Evolutionary conservation across 768 basidiomycete species (phyloP).

Genomic region (Boletus patriciae): DNA sequence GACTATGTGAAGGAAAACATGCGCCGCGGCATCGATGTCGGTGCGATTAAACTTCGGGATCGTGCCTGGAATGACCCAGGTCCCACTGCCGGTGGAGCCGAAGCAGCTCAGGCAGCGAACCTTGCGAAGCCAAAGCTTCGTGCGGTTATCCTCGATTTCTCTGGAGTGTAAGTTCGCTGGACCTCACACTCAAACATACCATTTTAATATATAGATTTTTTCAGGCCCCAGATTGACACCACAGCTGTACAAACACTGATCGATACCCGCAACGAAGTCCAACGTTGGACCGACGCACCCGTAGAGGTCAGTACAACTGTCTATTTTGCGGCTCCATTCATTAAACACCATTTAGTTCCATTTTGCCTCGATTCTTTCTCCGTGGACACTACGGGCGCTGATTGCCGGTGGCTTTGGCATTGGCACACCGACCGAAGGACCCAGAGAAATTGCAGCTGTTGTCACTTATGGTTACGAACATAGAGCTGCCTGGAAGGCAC

Average conservation of each 20-base stretch:
- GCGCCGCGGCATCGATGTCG: constrained; percentile 73
- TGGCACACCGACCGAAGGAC: constrained; percentile 46
- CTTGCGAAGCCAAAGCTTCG: constrained; percentile 68
- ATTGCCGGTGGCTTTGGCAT: constrained; percentile 89
- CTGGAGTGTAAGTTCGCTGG: constrained; percentile 55
- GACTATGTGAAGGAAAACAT: constrained; percentile 79
- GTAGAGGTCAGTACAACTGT: constrained; percentile 54
- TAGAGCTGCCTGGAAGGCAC: constrained; percentile 24
- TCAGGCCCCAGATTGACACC: constrained; percentile 83
- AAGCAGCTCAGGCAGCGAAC: constrained; percentile 46
- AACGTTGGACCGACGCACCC: constrained; percentile 77
- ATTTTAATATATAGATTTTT: not conserved
- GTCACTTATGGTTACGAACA: constrained; percentile 59
- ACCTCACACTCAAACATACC: not conserved
- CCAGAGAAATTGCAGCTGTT: constrained; percentile 72
- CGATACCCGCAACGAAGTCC: constrained; percentile 84
- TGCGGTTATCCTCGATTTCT: constrained; percentile 91
- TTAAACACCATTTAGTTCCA: constrained; percentile 65
- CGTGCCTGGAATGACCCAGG: constrained; percentile 96
- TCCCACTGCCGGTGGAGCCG: constrained; percentile 49
- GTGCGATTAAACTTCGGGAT: constrained; percentile 61
- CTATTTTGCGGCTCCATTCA: not conserved
- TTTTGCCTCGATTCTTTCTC: constrained; percentile 88
- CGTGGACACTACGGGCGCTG: constrained; percentile 90
- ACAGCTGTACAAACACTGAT: constrained; percentile 90